These are phyloP conservation scores for Termitomyces bulborhizus DNA, from an alignment of 768 basidiomycete genomes.

Conservation along the genomic window DNA sequence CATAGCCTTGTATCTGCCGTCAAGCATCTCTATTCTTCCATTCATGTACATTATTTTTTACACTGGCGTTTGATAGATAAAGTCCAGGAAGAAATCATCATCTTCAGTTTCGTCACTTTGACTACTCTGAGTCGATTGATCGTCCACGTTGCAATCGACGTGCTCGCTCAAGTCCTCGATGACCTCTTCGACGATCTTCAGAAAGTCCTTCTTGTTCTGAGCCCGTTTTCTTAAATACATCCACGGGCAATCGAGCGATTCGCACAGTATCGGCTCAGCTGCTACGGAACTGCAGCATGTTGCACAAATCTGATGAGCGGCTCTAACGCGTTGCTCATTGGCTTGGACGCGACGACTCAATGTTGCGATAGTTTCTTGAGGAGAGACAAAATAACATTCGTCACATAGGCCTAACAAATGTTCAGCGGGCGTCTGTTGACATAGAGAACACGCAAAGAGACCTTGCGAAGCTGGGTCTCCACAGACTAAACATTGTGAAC, in stretches of 20 bases:
- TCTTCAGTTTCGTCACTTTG: slow-evolving; percentile 5
- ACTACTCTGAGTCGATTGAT: slow-evolving; percentile 1
- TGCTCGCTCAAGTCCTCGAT: slow-evolving; percentile 27
- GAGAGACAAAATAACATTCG: slow-evolving; percentile 39
- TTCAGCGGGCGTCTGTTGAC: neutral
- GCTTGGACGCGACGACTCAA: slow-evolving; percentile 48
- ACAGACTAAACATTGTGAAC: slow-evolving; percentile 66
- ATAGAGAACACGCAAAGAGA: slow-evolving; percentile 16
- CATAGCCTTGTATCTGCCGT: neutral
- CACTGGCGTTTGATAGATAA: slow-evolving; percentile 8
- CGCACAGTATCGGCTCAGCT: slow-evolving; percentile 63
- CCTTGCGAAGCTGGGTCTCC: slow-evolving; percentile 48
- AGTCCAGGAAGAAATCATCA: slow-evolving; percentile 2
- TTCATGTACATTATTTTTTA: neutral
- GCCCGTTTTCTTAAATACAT: slow-evolving; percentile 65
- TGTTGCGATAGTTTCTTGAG: slow-evolving; percentile 49
- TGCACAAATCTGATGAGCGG: slow-evolving; percentile 65
- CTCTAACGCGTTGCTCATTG: slow-evolving; percentile 47
- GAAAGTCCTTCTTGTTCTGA: slow-evolving; percentile 34
- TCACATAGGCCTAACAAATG: slow-evolving; percentile 53
- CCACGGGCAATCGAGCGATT: slow-evolving; percentile 85
- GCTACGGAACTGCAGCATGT: slow-evolving; percentile 57
- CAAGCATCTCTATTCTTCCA: neutral
- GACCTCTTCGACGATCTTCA: slow-evolving; percentile 26
- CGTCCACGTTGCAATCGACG: slow-evolving; percentile 3